These are phyloP conservation scores for Melocanna baccifera DNA, from an alignment of 176 grass and related monocot species.

Conservation along the genomic window DNA sequence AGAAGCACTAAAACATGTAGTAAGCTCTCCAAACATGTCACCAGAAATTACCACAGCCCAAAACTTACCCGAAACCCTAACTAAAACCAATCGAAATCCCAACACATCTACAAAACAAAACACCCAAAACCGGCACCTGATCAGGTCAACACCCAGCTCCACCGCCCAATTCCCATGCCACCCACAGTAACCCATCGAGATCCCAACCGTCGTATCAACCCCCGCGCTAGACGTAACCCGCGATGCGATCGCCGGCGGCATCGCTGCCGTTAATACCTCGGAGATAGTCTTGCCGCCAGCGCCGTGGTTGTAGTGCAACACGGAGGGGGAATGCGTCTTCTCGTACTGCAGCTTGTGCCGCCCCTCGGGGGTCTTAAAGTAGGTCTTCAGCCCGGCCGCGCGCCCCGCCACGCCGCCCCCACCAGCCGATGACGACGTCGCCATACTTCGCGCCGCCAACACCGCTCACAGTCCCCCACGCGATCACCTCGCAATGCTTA, in stretches of 20 bases:
- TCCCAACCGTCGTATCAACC: neutral
- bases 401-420: constrained; percentile 37
- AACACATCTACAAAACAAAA: neutral
- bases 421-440: constrained; percentile 42
- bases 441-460: constrained; percentile 45
- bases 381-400: constrained; percentile 63
- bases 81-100: neutral
- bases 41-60: neutral
- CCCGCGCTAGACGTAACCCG: neutral
- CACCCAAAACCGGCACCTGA: constrained; percentile 5
- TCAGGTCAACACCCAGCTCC: constrained; percentile 35
- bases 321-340: constrained; percentile 78
- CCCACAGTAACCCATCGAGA: constrained; percentile 7
- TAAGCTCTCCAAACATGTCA: constrained; percentile 4
- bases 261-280: constrained; percentile 48
- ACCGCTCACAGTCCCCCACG: constrained; percentile 18
- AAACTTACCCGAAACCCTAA: neutral
- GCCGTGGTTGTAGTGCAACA: constrained; percentile 74
- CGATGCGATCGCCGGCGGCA: neutral
- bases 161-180: constrained; percentile 30
- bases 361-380: constrained; percentile 98
- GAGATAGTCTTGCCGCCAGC: constrained; percentile 65
- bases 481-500: constrained; percentile 19
- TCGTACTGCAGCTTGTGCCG: constrained; percentile 91
- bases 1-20: neutral